Evolutionary conservation across 2,329 filamentous ascomycete genomes (phyloP), one percentile per base, ranked within the genome.

Genomic region (Penicillium sclerotigenum): DNA sequence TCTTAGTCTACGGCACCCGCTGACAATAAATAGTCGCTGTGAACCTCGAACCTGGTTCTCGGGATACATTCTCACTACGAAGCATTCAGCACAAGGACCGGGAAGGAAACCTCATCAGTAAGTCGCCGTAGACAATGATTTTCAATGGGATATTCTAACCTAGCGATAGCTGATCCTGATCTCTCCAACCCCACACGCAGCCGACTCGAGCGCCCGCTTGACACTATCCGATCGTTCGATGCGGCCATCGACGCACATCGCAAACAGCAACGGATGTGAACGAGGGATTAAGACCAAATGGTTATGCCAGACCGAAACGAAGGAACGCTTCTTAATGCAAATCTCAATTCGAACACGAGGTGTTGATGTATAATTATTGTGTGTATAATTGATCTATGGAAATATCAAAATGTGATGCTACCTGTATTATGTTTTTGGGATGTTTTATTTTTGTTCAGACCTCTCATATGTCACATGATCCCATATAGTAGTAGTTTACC

Each of bases 151-250:
- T 29, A 18, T 46, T 5, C 58, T 68, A 49, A 68, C 55, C 9
- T 14, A 6, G 31, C n/a, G 3, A 68, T 37, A 96, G 92, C 83
- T 67, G 92, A 97, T 53, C 92, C 92, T 20, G 92, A 97, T 75
- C 83, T 85, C 61, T 95, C 91, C 40, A 97, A 97, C 70, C 92
- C 92, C 14, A 96, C 92, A 14, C 85, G 92, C 63, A 88, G 83
- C 67, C 86, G 91, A 68, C 87, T 90, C 83, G 92, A 97, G 77
- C 87, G 92, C 56, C 92, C 92, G 22, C 80, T 97, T 43, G 92
- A 96, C 68, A 97, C 92, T 1, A 96, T 97, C 67, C 85, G 90
- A 68, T 87, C 88, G 52, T 96, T 96, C 61, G 90, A 97, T 73
- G 89, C 87, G 36, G 90, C 90, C 51, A 95, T 96, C 67, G 90